Base-by-base conservation (phyloP, 2,329 filamentous ascomycete genomes). In the Huntiella bhutanensis region DNA sequence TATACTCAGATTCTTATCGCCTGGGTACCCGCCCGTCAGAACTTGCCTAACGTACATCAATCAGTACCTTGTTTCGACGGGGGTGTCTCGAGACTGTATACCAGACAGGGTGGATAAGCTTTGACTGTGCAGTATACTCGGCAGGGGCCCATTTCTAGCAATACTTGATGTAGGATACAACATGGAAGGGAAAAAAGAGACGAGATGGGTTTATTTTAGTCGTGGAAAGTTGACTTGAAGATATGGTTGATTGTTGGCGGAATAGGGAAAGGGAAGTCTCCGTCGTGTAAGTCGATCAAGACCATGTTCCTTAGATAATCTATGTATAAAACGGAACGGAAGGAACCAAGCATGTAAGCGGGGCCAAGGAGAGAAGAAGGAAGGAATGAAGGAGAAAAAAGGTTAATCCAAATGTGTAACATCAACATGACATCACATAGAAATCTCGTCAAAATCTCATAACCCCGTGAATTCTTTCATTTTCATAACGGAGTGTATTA, bases 31-130 rank as follows among this genome's bases (percentile, higher is more conserved):
- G 22, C 48, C 48, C 46, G 47, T 49, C 35, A 49, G 35, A 33
- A 36, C 40, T 46, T 45, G 44, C 48, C 47, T 47, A 6, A 12
- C 19, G 48, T 39, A 43, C 41, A 49, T 49, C 48, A 49, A 49
- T 49, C 48, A 40, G 34, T 28, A 13, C 33, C 17, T 41, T 44
- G 48, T 49, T 49, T 49, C 48, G 44, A 39, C 48, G 13, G 42
- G 38, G 48, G 41, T 33, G 22, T 49, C 22, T 28, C 22, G 22
- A 28, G 22, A 28, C 22, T 28, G 22, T 10, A 28, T 28, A 28
- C 22, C 22, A 28, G 22, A 28, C 22, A 28, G 22, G 22, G 22
- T 28, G 22, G 6, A 28, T 28, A 28, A 28, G 22, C 22, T 28
- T 28, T 28, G 22, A 28, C 22, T 3, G 7, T 28, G 8, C 22